phyloP scores from a whole-genome alignment of 345 rosid genomes.

The Nasturtium officinale region DNA sequence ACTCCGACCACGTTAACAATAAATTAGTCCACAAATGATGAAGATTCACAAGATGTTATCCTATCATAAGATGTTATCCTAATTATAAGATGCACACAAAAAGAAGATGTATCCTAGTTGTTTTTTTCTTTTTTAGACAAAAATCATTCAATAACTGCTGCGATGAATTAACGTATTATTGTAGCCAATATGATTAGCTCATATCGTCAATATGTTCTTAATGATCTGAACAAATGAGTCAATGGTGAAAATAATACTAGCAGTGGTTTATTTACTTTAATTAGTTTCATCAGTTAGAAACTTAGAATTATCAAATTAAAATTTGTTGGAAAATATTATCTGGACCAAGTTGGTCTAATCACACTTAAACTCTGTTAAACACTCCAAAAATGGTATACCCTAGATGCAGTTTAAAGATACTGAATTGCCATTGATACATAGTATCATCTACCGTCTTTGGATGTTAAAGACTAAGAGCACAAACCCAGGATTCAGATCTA shows the following conservation, averaged over 20 bases:
- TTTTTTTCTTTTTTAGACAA: too few species aligned
- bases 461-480: not conserved
- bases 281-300: not conserved
- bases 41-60: slow-evolving; percentile 13
- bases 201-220: not conserved
- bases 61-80: slow-evolving; percentile 4
- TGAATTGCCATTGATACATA: not conserved
- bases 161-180: not conserved
- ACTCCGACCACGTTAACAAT: not conserved
- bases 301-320: not conserved
- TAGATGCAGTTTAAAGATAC: not conserved
- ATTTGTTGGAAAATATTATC: not conserved
- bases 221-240: not conserved
- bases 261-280: not conserved
- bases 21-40: not conserved
- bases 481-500: not conserved
- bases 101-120: too few species aligned
- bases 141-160: not conserved
- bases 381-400: not conserved
- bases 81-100: not conserved
- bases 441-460: not conserved
- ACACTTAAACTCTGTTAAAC: not conserved
- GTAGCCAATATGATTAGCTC: not conserved
- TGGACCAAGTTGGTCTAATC: not conserved
- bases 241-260: not conserved